Conservation (phyloP, 768 basidiomycete species). For the Cystofilobasidium bisporidii region DNA sequence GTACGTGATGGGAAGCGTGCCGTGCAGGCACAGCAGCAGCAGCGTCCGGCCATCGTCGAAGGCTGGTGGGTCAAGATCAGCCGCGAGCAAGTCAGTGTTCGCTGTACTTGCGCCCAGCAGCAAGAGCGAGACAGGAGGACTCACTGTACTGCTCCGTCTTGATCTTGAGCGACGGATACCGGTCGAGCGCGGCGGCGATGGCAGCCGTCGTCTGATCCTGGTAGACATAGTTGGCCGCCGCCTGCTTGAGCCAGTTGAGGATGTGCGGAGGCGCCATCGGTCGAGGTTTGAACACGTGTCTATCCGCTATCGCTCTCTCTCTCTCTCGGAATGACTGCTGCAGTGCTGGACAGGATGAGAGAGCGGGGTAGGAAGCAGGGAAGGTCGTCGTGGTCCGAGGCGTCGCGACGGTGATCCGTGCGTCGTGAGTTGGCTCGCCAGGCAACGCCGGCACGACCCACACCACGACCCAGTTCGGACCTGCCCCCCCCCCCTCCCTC, state of each 20-base stretch:
- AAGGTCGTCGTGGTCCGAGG: too few species aligned
- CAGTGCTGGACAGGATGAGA: too few species aligned
- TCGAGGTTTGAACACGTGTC: too few species aligned
- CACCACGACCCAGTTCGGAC: too few species aligned
- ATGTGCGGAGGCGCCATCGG: slow-evolving; percentile 23
- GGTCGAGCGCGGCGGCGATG: slow-evolving; percentile 33
- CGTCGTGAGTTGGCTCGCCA: too few species aligned
- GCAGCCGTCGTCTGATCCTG: slow-evolving; percentile 10
- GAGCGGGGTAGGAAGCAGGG: too few species aligned
- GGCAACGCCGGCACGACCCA: too few species aligned
- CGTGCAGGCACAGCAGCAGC: slow-evolving; percentile 79
- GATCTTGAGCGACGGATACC: slow-evolving; percentile 35
- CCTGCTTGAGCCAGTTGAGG: slow-evolving; percentile 16
- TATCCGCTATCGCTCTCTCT: too few species aligned
- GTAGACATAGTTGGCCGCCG: slow-evolving; percentile 14
- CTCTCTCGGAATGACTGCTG: too few species aligned
- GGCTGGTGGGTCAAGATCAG: slow-evolving; percentile 44
- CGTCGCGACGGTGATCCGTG: too few species aligned
- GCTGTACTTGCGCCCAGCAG: background rate
- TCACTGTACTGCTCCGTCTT: slow-evolving; percentile 42
- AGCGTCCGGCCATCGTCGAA: slow-evolving; percentile 92
- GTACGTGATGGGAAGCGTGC: slow-evolving; percentile 78
- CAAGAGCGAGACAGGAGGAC: slow-evolving; percentile 12
- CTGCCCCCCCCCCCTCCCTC: too few species aligned
- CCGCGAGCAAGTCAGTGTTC: background rate